Percentiles rank a stretch among this genome's conserved stretches.
These are phyloP conservation scores for Cochlearia excelsa DNA, from an alignment of 345 rosid genomes.

Conservation along the genomic window DNA sequence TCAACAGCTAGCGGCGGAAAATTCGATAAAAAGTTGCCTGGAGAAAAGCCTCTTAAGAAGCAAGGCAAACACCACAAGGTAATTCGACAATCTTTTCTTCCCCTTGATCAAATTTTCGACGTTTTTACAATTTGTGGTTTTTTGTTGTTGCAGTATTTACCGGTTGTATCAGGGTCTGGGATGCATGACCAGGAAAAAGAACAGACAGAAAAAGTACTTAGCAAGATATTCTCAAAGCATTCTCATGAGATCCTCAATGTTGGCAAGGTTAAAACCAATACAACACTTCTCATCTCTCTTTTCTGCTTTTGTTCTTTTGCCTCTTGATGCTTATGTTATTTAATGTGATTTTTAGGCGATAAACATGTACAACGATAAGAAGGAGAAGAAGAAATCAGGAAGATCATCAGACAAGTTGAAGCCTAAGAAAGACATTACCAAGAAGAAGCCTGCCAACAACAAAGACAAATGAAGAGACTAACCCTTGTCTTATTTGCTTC, in stretches of 20 bases:
- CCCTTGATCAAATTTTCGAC: background rate
- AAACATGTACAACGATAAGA: conserved; percentile 72
- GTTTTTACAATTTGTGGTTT: background rate
- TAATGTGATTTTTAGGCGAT: conserved; percentile 51
- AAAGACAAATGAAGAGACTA: conserved; percentile 27
- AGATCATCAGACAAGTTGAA: conserved; percentile 32
- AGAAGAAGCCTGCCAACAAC: conserved; percentile 25
- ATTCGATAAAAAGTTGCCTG: conserved; percentile 81
- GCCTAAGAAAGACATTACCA: conserved; percentile 33
- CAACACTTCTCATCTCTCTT: conserved; percentile 1
- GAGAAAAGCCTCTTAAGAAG: conserved; percentile 76
- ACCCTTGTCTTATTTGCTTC: background rate
- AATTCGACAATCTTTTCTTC: conserved; percentile 7
- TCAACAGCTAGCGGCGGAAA: conserved; percentile 97
- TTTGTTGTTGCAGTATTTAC: conserved; percentile 53
- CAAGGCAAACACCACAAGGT: conserved; percentile 92
- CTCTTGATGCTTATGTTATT: background rate
- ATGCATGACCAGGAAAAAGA: conserved; percentile 62
- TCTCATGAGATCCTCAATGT: conserved; percentile 84
- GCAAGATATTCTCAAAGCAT: conserved; percentile 75
- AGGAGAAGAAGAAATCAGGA: conserved; percentile 53
- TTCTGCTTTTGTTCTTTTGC: background rate
- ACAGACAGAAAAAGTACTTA: conserved; percentile 72
- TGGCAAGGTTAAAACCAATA: conserved; percentile 54
- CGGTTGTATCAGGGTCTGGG: conserved; percentile 67